Base-by-base conservation (phyloP, 371 early-diverging fungal species). In the Mortierella polycephala region DNA sequence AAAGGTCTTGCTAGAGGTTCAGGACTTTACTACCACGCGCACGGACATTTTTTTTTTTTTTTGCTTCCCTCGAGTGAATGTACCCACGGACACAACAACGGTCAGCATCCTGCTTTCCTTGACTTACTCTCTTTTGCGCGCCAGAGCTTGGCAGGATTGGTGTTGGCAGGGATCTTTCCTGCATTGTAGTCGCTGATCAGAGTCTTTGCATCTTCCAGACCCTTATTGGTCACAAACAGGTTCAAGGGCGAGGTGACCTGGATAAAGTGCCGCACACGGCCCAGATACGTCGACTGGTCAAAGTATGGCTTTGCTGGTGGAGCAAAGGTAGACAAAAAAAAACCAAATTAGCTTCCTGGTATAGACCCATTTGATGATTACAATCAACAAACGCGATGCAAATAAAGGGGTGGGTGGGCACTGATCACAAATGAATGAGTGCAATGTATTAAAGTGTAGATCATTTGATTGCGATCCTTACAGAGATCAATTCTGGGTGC, bases 261-360 rank as follows among this genome's bases (percentile, higher is more conserved):
- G 12, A 91, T 82, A 74, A 94, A 94, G 70, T 93, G 93, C 68
- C 84, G 65, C 47, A 94, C 81, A 44, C 94, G 85, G n/a, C 94
- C 94, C 62, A 83, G 74, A 71, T 93, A 94, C 0, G 89, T 89
- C 9, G 84, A 75, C 69, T 92, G 94, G 61, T 90, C 87, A 74
- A 90, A 92, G 41, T 88, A 82, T 41, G 93, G 89, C 71, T 89
- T 84, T 40, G 85, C 88, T 88, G 66, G 20, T 16, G 41, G 53
- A 12, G 37, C 16, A 12, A 41, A 12, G 30, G 46, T 13, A 46
- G 16, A 59, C 12, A 37, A 9, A 13, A 16, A 40, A 12, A 23
- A 49, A 40, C 16, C 21, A 42, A 20, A 18, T 20, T 1, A 49
- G 40, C 13, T 59, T 59, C 47, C 11, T 59, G 45, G 20, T 44